phyloP scores from a whole-genome alignment of 768 basidiomycete genomes.

The Lactarius hatsudake region DNA sequence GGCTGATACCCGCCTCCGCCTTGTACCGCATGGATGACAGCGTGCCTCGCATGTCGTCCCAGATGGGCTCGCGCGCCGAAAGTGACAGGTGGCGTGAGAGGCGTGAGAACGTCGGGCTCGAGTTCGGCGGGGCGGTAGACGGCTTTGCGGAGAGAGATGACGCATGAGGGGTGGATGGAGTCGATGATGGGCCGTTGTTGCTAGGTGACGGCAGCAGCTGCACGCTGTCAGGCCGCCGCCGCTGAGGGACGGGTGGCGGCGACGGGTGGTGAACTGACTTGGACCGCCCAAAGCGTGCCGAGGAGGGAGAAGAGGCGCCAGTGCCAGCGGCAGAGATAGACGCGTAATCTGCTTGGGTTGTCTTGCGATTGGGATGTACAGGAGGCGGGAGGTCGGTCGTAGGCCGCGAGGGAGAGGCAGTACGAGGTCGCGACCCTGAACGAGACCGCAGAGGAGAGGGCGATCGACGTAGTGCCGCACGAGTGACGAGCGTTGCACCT shows the following conservation, averaged over 20 bases:
- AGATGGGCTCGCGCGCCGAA: slow-evolving; percentile 31
- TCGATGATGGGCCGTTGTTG: slow-evolving; percentile 1
- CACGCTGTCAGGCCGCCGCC: slow-evolving; percentile 62
- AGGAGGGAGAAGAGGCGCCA: slow-evolving; percentile 28
- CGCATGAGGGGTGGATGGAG: background rate
- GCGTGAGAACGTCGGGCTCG: slow-evolving; percentile 21
- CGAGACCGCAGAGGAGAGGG: slow-evolving; percentile 13
- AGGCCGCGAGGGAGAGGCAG: slow-evolving; percentile 34
- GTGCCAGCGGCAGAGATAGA: slow-evolving; percentile 14
- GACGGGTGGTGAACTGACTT: slow-evolving; percentile 53
- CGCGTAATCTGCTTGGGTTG: slow-evolving; percentile 22
- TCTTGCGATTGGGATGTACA: slow-evolving; percentile 54
- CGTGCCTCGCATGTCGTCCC: slow-evolving; percentile 39
- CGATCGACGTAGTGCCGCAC: slow-evolving; percentile 6
- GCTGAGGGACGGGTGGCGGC: slow-evolving; percentile 38
- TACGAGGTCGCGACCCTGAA: slow-evolving; percentile 2
- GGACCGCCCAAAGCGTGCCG: slow-evolving; percentile 47
- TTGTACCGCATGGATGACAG: slow-evolving; percentile 56
- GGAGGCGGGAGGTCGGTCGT: slow-evolving; percentile 42
- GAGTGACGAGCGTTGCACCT: slow-evolving; percentile 33
- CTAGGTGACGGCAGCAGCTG: slow-evolving; percentile 39
- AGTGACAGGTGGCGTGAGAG: slow-evolving; percentile 44
- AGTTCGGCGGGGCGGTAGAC: slow-evolving; percentile 14
- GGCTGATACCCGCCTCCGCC: slow-evolving; percentile 65
- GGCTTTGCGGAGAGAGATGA: slow-evolving; percentile 21